Conservation (phyloP, 2,329 filamentous ascomycete genomes). For the Paradendryphiella salina region DNA sequence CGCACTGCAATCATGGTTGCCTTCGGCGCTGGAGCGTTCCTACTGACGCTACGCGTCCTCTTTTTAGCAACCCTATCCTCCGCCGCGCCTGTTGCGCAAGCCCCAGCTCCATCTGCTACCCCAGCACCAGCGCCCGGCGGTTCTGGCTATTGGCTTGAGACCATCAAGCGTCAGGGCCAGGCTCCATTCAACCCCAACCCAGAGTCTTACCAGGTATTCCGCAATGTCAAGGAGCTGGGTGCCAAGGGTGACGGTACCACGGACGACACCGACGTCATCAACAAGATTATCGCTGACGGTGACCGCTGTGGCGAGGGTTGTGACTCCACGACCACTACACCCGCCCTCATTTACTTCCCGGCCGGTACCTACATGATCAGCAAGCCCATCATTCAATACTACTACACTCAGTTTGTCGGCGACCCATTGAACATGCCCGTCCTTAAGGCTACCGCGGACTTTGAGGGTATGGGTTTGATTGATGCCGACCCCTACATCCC, state of each 20-base stretch:
- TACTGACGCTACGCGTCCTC: constrained; percentile 45
- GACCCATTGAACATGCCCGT: constrained; percentile 73
- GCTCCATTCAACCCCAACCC: constrained; percentile 63
- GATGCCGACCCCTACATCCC: constrained; percentile 82
- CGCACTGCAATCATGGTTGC: constrained; percentile 44
- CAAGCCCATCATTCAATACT: constrained; percentile 77
- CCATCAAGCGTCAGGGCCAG: constrained; percentile 69
- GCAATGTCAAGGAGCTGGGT: constrained; percentile 53
- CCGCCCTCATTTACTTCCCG: constrained; percentile 90
- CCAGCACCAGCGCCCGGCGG: constrained; percentile 25
- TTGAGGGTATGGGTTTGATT: constrained; percentile 84
- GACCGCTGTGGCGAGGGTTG: constrained; percentile 79
- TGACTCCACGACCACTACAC: constrained; percentile 79
- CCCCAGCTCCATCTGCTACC: constrained; percentile 11
- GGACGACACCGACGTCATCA: constrained; percentile 90
- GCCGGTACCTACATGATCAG: constrained; percentile 83
- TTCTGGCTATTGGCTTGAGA: constrained; percentile 69
- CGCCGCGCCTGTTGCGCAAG: constrained; percentile 37
- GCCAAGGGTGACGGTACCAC: constrained; percentile 63
- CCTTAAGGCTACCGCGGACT: constrained; percentile 66
- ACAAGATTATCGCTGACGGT: constrained; percentile 75
- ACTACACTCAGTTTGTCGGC: constrained; percentile 92
- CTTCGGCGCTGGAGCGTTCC: constrained; percentile 44
- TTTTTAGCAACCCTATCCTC: constrained; percentile 36
- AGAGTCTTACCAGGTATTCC: constrained; percentile 64